phyloP scores from a whole-genome alignment of 495 filamentous ascomycete species.

The Cudoniella acicularis region DNA sequence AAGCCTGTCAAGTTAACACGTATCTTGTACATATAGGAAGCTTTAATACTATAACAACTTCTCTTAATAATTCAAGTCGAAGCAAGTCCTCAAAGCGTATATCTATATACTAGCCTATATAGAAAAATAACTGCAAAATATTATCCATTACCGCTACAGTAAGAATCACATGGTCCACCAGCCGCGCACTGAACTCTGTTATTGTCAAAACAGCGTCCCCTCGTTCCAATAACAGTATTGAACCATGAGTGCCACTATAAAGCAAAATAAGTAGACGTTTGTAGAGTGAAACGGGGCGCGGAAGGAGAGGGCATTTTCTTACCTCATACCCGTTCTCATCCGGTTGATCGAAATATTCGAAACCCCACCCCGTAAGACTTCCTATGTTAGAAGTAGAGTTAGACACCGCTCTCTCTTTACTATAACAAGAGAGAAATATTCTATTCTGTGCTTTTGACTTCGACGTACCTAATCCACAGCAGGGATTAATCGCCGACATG shows the following conservation, averaged over 20 bases:
- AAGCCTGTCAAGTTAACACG: neutral
- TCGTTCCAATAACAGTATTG: slow-evolving; percentile 6
- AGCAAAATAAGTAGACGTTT: slow-evolving; percentile 3
- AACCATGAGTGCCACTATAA: slow-evolving; percentile 9
- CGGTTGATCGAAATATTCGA: slow-evolving; percentile 11
- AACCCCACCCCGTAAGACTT: slow-evolving; percentile 6
- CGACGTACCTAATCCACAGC: slow-evolving; percentile 5
- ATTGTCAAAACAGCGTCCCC: slow-evolving; percentile 8
- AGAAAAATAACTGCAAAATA: slow-evolving; percentile 1
- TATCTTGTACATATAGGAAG: neutral
- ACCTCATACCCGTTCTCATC: slow-evolving; percentile 12
- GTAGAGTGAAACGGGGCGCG: neutral
- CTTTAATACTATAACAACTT: slow-evolving; percentile 2
- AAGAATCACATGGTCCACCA: slow-evolving; percentile 3
- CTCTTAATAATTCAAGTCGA: slow-evolving; percentile 5
- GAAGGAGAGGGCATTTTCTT: slow-evolving; percentile 4
- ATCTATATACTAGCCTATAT: slow-evolving; percentile 1
- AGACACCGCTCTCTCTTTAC: slow-evolving; percentile 3
- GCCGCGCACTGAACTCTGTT: slow-evolving; percentile 7
- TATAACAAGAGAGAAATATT: slow-evolving; percentile 1
- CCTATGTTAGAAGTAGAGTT: slow-evolving; percentile 11
- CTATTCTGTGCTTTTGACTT: slow-evolving; percentile 1
- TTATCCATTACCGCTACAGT: slow-evolving; percentile 13
- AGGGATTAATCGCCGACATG: neutral
- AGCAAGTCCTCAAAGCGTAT: slow-evolving; percentile 2